phyloP scores from a whole-genome alignment of 441 rosid species.

The Macaranga tanarius region DNA sequence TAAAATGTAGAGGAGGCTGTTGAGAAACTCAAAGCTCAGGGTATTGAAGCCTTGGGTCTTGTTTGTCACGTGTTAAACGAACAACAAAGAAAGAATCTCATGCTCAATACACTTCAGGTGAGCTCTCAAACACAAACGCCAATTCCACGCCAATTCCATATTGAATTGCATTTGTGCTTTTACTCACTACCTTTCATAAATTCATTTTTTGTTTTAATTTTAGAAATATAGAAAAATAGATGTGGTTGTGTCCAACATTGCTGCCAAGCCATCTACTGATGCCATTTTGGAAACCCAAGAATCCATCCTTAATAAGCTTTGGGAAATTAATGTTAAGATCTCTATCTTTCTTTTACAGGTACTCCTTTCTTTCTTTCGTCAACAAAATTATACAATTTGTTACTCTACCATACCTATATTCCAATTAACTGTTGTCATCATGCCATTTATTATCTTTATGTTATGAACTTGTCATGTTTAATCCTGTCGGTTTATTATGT shows the following conservation, averaged over 20 bases:
- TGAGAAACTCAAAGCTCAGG: too few relatives aligned
- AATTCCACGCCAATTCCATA: too few relatives aligned
- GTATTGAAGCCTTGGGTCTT: too few relatives aligned
- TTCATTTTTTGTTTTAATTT: background rate
- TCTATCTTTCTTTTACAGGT: slow-evolving; percentile 54
- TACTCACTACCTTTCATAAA: too few relatives aligned
- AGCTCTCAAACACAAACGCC: too few relatives aligned
- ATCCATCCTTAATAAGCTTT: slow-evolving; percentile 60
- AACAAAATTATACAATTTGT: too few relatives aligned
- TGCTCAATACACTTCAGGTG: too few relatives aligned
- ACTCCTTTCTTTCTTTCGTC: too few relatives aligned
- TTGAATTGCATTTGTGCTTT: too few relatives aligned
- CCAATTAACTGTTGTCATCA: background rate
- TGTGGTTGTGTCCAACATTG: slow-evolving; percentile 65
- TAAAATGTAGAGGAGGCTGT: too few relatives aligned
- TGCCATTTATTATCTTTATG: background rate
- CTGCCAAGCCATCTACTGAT: slow-evolving; percentile 57
- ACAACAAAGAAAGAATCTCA: too few relatives aligned
- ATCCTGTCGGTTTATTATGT: slow-evolving; percentile 15
- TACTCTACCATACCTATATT: background rate
- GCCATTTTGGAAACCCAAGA: slow-evolving; percentile 45
- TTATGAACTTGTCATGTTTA: background rate
- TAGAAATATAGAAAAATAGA: slow-evolving; percentile 70
- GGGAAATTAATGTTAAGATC: slow-evolving; percentile 72
- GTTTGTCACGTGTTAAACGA: too few relatives aligned